Base-by-base conservation (phyloP, 257 asterid species). In the Scutellaria barbata region DNA sequence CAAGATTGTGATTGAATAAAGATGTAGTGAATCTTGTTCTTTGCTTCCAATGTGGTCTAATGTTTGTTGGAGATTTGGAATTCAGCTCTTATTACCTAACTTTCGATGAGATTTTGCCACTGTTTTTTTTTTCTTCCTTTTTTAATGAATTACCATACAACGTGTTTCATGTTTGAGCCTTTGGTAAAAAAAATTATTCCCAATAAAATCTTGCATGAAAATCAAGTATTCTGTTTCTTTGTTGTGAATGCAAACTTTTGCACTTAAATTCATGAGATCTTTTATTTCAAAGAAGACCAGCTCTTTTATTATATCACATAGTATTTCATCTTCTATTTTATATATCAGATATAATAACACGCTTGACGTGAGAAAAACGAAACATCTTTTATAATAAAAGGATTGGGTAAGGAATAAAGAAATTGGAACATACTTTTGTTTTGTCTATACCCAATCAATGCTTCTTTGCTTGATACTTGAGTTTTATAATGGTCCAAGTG, bases 11-110 rank as follows among this genome's bases (percentile, higher is more conserved):
- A 66, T 63, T 77, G 89, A 78, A 67, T 84, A 84, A 89, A 84
- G 85, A 74, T 40, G 62, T 43, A 45, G 30, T 76, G 93, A 81
- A 89, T 83, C 85, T 47, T 71, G 82, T 81, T 17, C 95, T 77
- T 89, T 90, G 86, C 96, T 90, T 90, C 76, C 18, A 45, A 47
- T 77, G 64, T 59, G 80, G 85, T 74, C 58, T 84, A 82, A 60
- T 70, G 83, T 78, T 51, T 52, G 6, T 41, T 35, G 58, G 75
- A 66, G 81, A 82, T 81, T 83, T 79, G 82, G 89, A 84, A 87
- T 89, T 76, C 66, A 30, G 63, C 73, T 63, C 39, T 47, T 71
- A 0, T 11, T 64, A 11, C 25, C 47, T 8, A 18, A 22, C 25
- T 22, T 22, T 2, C 25, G 2, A 30, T 30, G 35, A 30, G 35